A percentile compares a stretch with the other conserved stretches of the same genome.
Evolutionary conservation across 108 stramenopile species (phyloP).

Genomic region (Skeletonema costatum): DNA sequence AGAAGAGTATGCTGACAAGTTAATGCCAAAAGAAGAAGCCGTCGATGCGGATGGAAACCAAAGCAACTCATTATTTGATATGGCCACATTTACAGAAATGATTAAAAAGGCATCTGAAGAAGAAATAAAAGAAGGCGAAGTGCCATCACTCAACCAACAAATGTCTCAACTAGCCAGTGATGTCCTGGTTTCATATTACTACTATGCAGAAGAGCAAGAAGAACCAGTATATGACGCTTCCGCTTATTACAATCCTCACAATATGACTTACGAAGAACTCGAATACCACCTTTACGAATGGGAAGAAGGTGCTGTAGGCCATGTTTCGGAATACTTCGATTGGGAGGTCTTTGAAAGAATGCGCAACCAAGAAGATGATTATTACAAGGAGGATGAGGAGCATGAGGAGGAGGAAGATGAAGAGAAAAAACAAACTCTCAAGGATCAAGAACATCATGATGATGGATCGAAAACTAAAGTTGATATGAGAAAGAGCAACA

Average conservation of each 20-base stretch:
- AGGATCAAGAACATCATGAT: neutral
- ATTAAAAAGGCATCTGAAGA: neutral
- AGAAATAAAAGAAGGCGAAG: neutral
- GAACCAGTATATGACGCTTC: conserved; percentile 4
- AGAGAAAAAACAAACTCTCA: neutral
- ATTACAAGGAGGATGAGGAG: conserved; percentile 5
- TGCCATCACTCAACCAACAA: neutral
- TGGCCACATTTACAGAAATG: neutral
- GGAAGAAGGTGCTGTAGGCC: conserved; percentile 18
- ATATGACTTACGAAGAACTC: conserved; percentile 23
- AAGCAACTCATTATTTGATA: neutral
- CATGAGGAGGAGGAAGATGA: conserved; percentile 6
- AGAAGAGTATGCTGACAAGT: neutral
- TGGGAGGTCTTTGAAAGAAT: neutral
- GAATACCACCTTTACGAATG: conserved; percentile 21
- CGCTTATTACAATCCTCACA: conserved; percentile 11
- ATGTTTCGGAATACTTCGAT: conserved; percentile 18
- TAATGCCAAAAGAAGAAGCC: neutral
- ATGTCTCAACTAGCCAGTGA: neutral
- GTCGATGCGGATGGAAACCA: too few species aligned
- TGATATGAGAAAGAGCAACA: conserved; percentile 5
- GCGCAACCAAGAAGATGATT: conserved; percentile 12
- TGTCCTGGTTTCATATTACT: neutral
- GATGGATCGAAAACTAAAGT: conserved; percentile 10
- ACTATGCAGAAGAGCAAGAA: neutral